Percentiles rank a stretch among this genome's conserved stretches.
Conservation (phyloP, 2,329 filamentous ascomycete species). For the Ophiostoma sp. region DNA sequence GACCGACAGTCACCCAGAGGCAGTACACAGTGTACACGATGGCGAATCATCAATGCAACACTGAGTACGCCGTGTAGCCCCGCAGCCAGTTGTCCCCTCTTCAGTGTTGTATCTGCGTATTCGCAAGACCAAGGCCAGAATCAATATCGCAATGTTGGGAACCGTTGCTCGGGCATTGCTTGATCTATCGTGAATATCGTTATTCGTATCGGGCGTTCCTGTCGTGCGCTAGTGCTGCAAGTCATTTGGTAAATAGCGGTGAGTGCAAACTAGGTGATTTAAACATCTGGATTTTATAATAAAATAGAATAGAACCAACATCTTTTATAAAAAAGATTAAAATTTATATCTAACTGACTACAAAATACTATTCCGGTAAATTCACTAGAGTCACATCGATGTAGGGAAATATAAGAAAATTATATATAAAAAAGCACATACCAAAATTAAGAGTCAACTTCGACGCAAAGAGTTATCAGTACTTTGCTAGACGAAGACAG, state of each 20-base stretch:
- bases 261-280: not conserved
- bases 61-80: not conserved
- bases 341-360: too few relatives aligned
- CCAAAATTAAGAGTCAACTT: too few relatives aligned
- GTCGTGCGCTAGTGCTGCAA: slow-evolving; percentile 1
- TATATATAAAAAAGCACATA: not conserved
- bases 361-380: too few relatives aligned
- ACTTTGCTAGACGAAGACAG: not conserved
- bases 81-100: slow-evolving; percentile 5
- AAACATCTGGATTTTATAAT: not conserved
- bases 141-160: not conserved
- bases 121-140: not conserved
- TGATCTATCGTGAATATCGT: not conserved
- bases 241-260: slow-evolving; percentile 1
- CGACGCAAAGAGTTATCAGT: not conserved
- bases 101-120: slow-evolving; percentile 1
- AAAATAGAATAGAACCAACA: too few relatives aligned
- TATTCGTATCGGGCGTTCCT: not conserved
- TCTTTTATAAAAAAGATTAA: not conserved
- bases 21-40: not conserved
- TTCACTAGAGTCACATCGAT: not conserved
- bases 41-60: not conserved
- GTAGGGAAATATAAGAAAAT: not conserved
- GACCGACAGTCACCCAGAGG: not conserved
- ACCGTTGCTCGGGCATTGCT: not conserved